A percentile compares a stretch with the other conserved stretches of the same genome.
Conservation (phyloP, 768 basidiomycete genomes). For the Cytidiella melzeri region DNA sequence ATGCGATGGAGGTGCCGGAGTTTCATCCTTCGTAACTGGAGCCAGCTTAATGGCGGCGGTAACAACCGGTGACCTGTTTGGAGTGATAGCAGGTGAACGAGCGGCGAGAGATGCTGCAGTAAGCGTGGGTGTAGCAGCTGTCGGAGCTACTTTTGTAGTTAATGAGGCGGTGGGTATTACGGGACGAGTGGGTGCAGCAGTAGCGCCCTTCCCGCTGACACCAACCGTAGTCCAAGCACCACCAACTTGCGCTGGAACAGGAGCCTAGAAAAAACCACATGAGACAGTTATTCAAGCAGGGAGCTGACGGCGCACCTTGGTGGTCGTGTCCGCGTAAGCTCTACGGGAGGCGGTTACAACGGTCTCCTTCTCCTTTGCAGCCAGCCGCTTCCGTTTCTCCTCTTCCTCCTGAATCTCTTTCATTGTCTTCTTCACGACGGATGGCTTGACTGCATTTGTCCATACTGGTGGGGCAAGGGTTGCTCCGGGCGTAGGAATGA, state of each 20-base stretch:
- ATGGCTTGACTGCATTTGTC: slow-evolving; percentile 56
- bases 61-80: slow-evolving; percentile 25
- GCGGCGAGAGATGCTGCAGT: slow-evolving; percentile 26
- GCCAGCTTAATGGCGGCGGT: slow-evolving; percentile 18
- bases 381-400: slow-evolving; percentile 70
- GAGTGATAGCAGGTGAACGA: slow-evolving; percentile 27
- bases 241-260: slow-evolving; percentile 26
- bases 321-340: slow-evolving; percentile 74
- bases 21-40: slow-evolving; percentile 49
- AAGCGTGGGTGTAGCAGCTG: slow-evolving; percentile 25
- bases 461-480: slow-evolving; percentile 45
- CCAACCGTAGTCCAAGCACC: slow-evolving; percentile 88
- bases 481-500: slow-evolving; percentile 20
- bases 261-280: slow-evolving; percentile 24
- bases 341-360: slow-evolving; percentile 54
- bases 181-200: slow-evolving; percentile 26
- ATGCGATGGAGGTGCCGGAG: slow-evolving; percentile 63
- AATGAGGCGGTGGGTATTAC: slow-evolving; percentile 29
- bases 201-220: slow-evolving; percentile 54
- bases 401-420: slow-evolving; percentile 99
- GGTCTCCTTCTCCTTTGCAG: slow-evolving; percentile 50
- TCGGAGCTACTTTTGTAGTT: slow-evolving; percentile 23
- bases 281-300: slow-evolving; percentile 1
- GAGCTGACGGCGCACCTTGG: slow-evolving; percentile 44
- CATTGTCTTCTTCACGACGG: slow-evolving; percentile 79